Conservation (phyloP, 805 yeast species). For the Hanseniaspora occidentalis region DNA sequence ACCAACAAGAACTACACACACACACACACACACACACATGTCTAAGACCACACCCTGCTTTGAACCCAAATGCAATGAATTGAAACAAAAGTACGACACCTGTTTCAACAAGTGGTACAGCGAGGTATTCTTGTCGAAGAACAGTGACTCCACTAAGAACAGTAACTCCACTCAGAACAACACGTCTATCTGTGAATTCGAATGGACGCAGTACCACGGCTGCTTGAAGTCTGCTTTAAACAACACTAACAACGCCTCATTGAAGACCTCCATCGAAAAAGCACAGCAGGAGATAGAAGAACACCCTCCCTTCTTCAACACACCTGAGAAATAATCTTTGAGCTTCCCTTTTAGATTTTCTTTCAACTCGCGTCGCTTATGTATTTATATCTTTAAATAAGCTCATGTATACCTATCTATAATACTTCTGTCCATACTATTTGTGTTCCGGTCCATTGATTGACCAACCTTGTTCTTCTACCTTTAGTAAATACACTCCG, state of each 20-base stretch:
- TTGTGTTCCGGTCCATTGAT: background rate
- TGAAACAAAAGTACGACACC: constrained; percentile 68
- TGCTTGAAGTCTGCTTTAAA: constrained; percentile 4
- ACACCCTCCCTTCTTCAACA: constrained; percentile 2
- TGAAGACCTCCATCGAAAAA: constrained; percentile 4
- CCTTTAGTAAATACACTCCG: background rate
- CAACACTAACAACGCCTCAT: background rate
- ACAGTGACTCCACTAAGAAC: background rate
- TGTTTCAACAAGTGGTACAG: constrained; percentile 87
- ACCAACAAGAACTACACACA: too few species aligned
- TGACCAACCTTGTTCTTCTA: background rate
- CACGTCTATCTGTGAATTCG: constrained; percentile 5
- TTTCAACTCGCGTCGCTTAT: background rate
- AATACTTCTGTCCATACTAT: too few species aligned
- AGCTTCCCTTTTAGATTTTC: background rate
- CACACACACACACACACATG: background rate
- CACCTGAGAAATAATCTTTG: background rate
- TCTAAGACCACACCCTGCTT: constrained; percentile 32
- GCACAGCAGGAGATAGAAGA: constrained; percentile 5
- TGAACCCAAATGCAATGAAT: constrained; percentile 83
- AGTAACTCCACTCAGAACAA: background rate
- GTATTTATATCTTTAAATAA: background rate
- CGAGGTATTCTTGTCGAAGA: constrained; percentile 39
- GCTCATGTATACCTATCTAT: background rate
- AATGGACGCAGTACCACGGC: constrained; percentile 3